Percentiles rank a stretch among this genome's conserved stretches.
These are phyloP conservation scores for Botrytis byssoidea DNA, from an alignment of 2,329 filamentous ascomycete genomes.

Conservation along the genomic window DNA sequence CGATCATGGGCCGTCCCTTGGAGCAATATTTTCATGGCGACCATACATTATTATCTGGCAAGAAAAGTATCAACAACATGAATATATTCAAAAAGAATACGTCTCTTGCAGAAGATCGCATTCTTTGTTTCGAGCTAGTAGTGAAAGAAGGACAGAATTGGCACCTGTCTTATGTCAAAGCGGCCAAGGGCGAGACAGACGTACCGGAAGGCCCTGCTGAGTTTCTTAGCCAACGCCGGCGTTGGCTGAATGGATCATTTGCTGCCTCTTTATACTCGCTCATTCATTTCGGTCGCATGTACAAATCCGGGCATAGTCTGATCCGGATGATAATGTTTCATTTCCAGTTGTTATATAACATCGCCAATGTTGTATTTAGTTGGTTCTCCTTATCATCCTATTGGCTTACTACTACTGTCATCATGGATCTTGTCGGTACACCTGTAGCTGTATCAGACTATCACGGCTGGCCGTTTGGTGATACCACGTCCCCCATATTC, in stretches of 20 bases:
- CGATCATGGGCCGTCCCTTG: slow-evolving; percentile 94
- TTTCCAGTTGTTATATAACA: slow-evolving; percentile 93
- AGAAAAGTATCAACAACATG: slow-evolving; percentile 99
- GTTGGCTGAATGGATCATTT: slow-evolving; percentile 99
- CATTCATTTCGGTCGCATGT: slow-evolving; percentile 96
- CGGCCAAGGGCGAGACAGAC: slow-evolving; percentile 97
- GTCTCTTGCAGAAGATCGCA: slow-evolving; percentile 99
- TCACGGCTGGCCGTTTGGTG: slow-evolving; percentile 86
- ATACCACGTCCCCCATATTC: slow-evolving; percentile 80
- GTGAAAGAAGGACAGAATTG: slow-evolving; percentile 98
- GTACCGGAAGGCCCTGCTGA: slow-evolving; percentile 95
- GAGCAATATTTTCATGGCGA: slow-evolving; percentile 99
- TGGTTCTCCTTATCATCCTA: slow-evolving; percentile 92
- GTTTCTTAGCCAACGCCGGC: slow-evolving; percentile 95
- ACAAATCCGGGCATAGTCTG: slow-evolving; percentile 97
- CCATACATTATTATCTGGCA: slow-evolving; percentile 91
- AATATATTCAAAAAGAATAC: slow-evolving; percentile 99
- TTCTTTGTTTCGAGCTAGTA: slow-evolving; percentile 97
- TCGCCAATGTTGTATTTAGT: slow-evolving; percentile 80
- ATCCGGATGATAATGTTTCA: slow-evolving; percentile 99
- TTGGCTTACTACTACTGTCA: slow-evolving; percentile 94
- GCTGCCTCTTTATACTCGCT: slow-evolving; percentile 94
- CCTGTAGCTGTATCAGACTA: slow-evolving; percentile 52
- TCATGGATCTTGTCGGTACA: slow-evolving; percentile 92
- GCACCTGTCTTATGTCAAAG: slow-evolving; percentile 98